phyloP scores from a whole-genome alignment of 805 yeast genomes.

The Saturnispora mendoncae region DNA sequence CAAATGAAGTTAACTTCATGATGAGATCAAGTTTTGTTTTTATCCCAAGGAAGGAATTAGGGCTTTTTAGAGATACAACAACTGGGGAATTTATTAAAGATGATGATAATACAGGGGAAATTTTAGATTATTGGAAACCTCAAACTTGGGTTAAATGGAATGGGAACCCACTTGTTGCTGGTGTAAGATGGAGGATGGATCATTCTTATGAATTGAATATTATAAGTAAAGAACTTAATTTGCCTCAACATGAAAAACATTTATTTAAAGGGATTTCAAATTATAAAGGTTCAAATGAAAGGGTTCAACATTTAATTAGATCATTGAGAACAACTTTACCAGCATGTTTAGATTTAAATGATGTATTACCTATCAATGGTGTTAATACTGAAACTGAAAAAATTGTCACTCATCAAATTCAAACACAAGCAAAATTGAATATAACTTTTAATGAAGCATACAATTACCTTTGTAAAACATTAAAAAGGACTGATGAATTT shows the following conservation, averaged over 20 bases:
- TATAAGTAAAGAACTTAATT: not conserved
- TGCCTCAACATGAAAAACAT: not conserved
- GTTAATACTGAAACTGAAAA: slow-evolving; percentile 8
- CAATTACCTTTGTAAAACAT: slow-evolving; percentile 53
- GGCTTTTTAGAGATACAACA: slow-evolving; percentile 56
- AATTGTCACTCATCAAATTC: slow-evolving; percentile 9
- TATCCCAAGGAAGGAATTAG: slow-evolving; percentile 39
- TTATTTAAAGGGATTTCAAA: slow-evolving; percentile 3
- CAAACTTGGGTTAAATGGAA: slow-evolving; percentile 71
- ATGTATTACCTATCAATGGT: slow-evolving; percentile 6
- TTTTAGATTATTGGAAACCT: slow-evolving; percentile 69
- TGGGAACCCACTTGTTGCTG: slow-evolving; percentile 63
- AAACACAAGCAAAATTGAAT: slow-evolving; percentile 17
- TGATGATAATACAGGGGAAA: slow-evolving; percentile 6
- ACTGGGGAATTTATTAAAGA: slow-evolving; percentile 47
- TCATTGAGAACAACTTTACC: slow-evolving; percentile 4
- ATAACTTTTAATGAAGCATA: slow-evolving; percentile 50
- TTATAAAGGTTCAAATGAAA: slow-evolving; percentile 4
- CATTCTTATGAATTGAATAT: slow-evolving; percentile 3
- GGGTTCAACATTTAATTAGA: slow-evolving; percentile 2
- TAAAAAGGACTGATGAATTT: slow-evolving; percentile 51
- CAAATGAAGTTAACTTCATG: slow-evolving; percentile 76
- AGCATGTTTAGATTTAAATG: not conserved
- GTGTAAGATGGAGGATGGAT: slow-evolving; percentile 22
- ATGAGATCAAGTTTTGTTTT: slow-evolving; percentile 81